A percentile compares a stretch with the other conserved stretches of the same genome.
Conservation (phyloP, 1,284 basidiomycete genomes). For the Apiotrichum mycotoxinovorans region DNA sequence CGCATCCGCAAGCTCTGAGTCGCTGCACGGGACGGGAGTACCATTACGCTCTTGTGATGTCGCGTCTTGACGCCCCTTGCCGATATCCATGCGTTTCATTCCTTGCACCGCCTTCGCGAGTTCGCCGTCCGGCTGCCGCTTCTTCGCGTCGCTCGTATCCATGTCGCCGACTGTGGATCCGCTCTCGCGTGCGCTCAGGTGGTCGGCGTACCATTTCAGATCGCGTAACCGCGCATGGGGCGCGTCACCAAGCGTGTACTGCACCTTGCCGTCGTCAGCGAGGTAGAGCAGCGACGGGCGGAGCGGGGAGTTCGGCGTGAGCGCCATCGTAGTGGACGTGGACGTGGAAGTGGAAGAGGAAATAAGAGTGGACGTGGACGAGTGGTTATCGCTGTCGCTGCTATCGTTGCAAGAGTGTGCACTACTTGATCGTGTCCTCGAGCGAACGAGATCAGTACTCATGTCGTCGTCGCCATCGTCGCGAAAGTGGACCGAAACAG, state of each 20-base stretch:
- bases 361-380: too few species aligned
- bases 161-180: neutral
- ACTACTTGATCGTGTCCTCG: too few species aligned
- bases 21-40: neutral
- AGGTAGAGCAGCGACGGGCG: neutral
- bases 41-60: neutral
- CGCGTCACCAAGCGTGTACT: neutral
- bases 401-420: too few species aligned
- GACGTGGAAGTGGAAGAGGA: too few species aligned
- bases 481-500: neutral
- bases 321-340: too few species aligned
- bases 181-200: neutral
- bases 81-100: too few species aligned
- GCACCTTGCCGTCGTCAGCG: neutral
- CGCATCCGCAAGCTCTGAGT: neutral
- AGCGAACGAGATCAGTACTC: too few species aligned
- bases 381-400: neutral
- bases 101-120: too few species aligned
- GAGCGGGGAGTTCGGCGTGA: neutral
- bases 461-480: neutral
- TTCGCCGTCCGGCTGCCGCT: too few species aligned
- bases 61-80: too few species aligned
- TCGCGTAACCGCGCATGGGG: neutral
- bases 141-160: too few species aligned
- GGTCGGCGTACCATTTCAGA: neutral